Conservation (phyloP, 108 stramenopile genomes). For the Fragilaria radians region DNA sequence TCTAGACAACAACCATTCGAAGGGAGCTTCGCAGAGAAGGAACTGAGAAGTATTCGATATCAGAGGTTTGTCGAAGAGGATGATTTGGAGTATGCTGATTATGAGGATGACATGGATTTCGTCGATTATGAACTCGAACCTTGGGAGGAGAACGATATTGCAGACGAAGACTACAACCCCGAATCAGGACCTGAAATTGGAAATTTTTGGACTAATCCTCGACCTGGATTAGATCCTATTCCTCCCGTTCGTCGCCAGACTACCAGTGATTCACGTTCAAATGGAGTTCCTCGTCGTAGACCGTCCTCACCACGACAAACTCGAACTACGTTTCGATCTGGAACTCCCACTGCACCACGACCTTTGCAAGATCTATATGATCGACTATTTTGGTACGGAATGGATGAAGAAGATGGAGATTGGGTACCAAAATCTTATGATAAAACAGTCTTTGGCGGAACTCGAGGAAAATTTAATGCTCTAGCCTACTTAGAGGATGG, state of each 20-base stretch:
- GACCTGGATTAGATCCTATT: slow-evolving; percentile 15
- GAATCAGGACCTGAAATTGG: slow-evolving; percentile 5
- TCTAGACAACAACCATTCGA: no score
- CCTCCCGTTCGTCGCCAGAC: not conserved
- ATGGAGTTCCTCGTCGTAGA: not conserved
- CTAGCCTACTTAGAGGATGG: slow-evolving; percentile 38
- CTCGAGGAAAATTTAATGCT: slow-evolving; percentile 79
- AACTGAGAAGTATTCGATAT: slow-evolving; percentile 6
- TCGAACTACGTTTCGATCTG: slow-evolving; percentile 41
- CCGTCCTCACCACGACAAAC: slow-evolving; percentile 5
- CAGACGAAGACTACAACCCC: slow-evolving; percentile 25
- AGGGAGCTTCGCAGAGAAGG: slow-evolving; percentile 2
- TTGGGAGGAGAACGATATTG: slow-evolving; percentile 20
- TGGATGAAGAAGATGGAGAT: slow-evolving; percentile 31
- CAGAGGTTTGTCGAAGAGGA: slow-evolving; percentile 13
- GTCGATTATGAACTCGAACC: slow-evolving; percentile 19
- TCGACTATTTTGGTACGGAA: slow-evolving; percentile 65
- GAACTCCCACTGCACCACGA: slow-evolving; percentile 44
- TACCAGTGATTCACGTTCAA: not conserved
- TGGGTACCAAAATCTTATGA: slow-evolving; percentile 30
- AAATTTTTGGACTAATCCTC: slow-evolving; percentile 52
- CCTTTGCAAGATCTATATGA: slow-evolving; percentile 62
- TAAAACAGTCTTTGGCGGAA: slow-evolving; percentile 78
- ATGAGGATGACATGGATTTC: slow-evolving; percentile 19
- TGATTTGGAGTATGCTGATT: not conserved